Evolutionary conservation across 73 alveolate species (phyloP), one percentile per base, ranked within the genome.

Genomic region (Urostyla sp.): DNA sequence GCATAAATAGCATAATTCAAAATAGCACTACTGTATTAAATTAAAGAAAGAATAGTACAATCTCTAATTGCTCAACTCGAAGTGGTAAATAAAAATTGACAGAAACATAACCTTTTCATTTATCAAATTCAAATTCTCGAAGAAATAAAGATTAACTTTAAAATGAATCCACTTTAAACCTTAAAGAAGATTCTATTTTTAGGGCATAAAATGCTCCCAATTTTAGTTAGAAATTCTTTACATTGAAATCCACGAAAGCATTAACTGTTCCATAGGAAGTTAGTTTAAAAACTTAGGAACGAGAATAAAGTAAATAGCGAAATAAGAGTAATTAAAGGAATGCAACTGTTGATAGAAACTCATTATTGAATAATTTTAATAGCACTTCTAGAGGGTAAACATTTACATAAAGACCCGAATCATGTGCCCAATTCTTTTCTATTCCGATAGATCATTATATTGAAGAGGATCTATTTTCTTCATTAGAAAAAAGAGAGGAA

Each of bases 81-180:
- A 35, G 57, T 10, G 10, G 37, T 4, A 20, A 32, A 8, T 35
- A 21, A 34, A 59, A 55, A 32, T 35, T 35, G 10, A 59, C 76
- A 10, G 76, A 59, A 4, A 10, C 6, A 2, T 32, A 59, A 32
- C 76, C 76, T 5, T 59, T 59, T 36, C 30, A 32, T n/a, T 40
- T 59, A 4, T 59, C 76, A 31, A 59, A 55, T n/a, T 59, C 76
- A 10, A 59, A 59, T 59, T 59, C 76, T 30, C 11, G 76, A 34
- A 24, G 55, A 30, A 28, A 52, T 13, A 59, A 59, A 32, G 76
- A 59, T 21, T 28, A 18, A 3, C 21, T 59, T 32, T 13, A 59
- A 10, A 5, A 2, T 2, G 15, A 59, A 59, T n/a, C 18, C 36
- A 36, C 16, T 10, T n/a, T 35, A n/a, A 55, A 59, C 32, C 32